A percentile compares a stretch with the other conserved stretches of the same genome.
These are phyloP conservation scores for Hypoxylon sp. DNA, from an alignment of 2,329 filamentous ascomycete species.

Conservation along the genomic window DNA sequence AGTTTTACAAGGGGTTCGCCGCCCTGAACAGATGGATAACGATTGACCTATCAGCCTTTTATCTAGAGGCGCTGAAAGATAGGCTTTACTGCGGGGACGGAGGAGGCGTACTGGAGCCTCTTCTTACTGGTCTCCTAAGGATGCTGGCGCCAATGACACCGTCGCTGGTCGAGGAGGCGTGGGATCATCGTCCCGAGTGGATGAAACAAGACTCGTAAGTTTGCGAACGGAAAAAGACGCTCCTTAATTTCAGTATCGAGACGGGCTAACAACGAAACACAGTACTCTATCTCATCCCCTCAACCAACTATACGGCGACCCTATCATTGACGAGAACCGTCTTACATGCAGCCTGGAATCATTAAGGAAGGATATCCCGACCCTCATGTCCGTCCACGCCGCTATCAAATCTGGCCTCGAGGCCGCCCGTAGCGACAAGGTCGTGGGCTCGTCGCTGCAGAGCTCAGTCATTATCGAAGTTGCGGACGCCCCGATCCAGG, in stretches of 20 bases:
- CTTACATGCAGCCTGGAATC: conserved; percentile 50
- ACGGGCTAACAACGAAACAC: background rate
- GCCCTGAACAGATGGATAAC: conserved; percentile 82
- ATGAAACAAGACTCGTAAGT: conserved; percentile 61
- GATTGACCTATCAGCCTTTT: conserved; percentile 88
- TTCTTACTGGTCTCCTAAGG: conserved; percentile 76
- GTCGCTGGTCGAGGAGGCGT: conserved; percentile 85
- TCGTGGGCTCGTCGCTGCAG: conserved; percentile 82
- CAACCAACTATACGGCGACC: conserved; percentile 56
- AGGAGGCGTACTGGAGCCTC: conserved; percentile 67
- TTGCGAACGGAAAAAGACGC: background rate
- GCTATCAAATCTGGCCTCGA: conserved; percentile 82
- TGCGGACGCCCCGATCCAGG: conserved; percentile 47
- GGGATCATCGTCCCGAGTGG: conserved; percentile 75
- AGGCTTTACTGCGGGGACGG: conserved; percentile 84
- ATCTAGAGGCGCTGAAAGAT: conserved; percentile 92
- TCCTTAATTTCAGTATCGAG: no score
- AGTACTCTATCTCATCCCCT: conserved; percentile 52
- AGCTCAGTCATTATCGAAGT: conserved; percentile 70
- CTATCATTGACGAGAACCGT: conserved; percentile 52
- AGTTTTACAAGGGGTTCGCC: conserved; percentile 81
- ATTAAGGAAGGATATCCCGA: conserved; percentile 54
- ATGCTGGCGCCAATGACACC: conserved; percentile 86
- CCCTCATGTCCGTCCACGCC: conserved; percentile 63
- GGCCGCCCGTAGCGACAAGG: conserved; percentile 72